A percentile compares a stretch with the other conserved stretches of the same genome.
Evolutionary conservation across 768 basidiomycete species (phyloP).

Genomic region (Mrakia hoshinonis): DNA sequence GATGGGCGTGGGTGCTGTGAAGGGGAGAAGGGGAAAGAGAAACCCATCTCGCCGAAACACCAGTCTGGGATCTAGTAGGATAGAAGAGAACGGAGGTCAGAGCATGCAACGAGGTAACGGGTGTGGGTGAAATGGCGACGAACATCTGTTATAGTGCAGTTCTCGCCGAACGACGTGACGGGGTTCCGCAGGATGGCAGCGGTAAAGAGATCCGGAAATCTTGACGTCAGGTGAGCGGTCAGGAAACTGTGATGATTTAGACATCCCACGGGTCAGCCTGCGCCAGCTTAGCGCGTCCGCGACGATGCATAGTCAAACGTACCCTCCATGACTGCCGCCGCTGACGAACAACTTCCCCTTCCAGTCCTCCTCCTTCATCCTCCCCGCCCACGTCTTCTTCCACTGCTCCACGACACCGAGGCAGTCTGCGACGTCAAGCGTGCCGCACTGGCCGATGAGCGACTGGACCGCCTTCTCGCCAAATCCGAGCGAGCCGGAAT

Average conservation of each 20-base stretch:
- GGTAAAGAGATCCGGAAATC: slow-evolving; percentile 54
- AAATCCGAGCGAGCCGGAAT: slow-evolving; percentile 59
- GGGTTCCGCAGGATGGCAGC: slow-evolving; percentile 62
- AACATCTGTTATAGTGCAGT: slow-evolving; percentile 50
- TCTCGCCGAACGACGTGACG: slow-evolving; percentile 55
- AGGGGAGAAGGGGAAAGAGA: slow-evolving; percentile 39
- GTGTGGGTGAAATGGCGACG: not conserved
- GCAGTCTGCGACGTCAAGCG: slow-evolving; percentile 59
- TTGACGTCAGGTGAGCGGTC: slow-evolving; percentile 47
- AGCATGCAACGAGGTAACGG: not conserved
- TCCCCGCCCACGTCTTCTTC: slow-evolving; percentile 36
- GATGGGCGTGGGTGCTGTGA: slow-evolving; percentile 28
- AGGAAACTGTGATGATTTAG: slow-evolving; percentile 20
- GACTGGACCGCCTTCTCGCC: slow-evolving; percentile 54
- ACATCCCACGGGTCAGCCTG: slow-evolving; percentile 43
- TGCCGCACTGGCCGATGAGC: slow-evolving; percentile 55
- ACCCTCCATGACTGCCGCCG: slow-evolving; percentile 68
- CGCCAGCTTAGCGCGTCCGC: not conserved
- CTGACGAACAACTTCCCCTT: slow-evolving; percentile 42
- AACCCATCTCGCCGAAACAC: slow-evolving; percentile 44
- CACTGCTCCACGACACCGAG: slow-evolving; percentile 51
- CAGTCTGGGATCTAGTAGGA: not conserved
- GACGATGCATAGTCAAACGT: slow-evolving; percentile 45
- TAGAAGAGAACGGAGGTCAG: not conserved
- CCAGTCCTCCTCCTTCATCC: not conserved